phyloP scores from a whole-genome alignment of 257 asterid species.

The Solanum ossicruentum region DNA sequence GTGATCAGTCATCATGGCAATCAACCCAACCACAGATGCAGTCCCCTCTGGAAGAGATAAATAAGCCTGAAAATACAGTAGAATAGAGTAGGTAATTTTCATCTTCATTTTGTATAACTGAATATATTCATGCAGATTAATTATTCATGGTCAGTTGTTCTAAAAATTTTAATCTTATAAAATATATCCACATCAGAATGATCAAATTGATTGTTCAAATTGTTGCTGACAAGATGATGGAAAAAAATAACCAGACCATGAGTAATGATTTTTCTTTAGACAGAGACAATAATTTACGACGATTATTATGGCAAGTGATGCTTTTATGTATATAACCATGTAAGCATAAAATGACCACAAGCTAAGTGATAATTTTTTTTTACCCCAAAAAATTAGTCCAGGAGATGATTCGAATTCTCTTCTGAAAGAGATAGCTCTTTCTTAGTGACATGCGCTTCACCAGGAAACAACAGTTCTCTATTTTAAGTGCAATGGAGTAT shows the following conservation, averaged over 20 bases:
- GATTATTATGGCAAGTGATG: background rate
- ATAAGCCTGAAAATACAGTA: conserved; percentile 61
- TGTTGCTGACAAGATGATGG: background rate
- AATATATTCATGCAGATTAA: background rate
- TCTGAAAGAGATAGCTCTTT: background rate
- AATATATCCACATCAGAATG: background rate
- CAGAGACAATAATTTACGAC: background rate
- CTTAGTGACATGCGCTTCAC: background rate
- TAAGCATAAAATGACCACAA: background rate
- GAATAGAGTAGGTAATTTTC: background rate
- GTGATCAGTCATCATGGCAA: conserved; percentile 96
- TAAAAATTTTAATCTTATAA: background rate
- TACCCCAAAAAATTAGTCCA: background rate
- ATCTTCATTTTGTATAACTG: background rate
- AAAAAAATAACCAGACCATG: background rate
- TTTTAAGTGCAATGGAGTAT: background rate
- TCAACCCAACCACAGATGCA: conserved; percentile 80
- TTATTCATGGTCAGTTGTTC: background rate
- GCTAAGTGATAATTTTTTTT: background rate
- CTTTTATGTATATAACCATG: background rate
- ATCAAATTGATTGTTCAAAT: background rate
- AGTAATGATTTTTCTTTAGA: background rate
- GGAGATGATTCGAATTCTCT: background rate
- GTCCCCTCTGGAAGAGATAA: conserved; percentile 94
- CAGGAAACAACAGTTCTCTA: background rate